Evolutionary conservation across 805 yeast species (phyloP).

Genomic region (Metschnikowia chrysomelidarum): DNA sequence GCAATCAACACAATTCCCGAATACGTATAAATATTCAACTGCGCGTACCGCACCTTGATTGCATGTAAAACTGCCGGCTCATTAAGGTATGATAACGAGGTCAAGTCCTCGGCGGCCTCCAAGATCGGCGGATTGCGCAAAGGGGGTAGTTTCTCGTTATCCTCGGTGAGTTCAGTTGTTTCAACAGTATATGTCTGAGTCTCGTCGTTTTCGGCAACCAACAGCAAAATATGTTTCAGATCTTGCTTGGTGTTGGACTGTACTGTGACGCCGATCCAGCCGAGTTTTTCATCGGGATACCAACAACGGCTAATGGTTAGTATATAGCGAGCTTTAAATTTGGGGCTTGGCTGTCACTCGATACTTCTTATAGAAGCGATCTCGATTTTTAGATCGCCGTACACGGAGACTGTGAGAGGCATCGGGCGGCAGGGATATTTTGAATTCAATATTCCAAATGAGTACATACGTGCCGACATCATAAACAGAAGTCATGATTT

Average conservation of each 20-base stretch:
- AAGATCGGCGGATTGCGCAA: slow-evolving; percentile 87
- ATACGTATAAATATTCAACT: slow-evolving; percentile 88
- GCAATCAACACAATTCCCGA: slow-evolving; percentile 97
- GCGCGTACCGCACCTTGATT: slow-evolving; percentile 83
- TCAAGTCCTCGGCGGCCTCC: slow-evolving; percentile 93
- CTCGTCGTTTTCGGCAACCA: slow-evolving; percentile 52
- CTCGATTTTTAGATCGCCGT: too few relatives aligned
- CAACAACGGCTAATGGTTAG: slow-evolving; percentile 54
- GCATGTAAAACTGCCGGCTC: slow-evolving; percentile 97
- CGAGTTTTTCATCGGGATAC: slow-evolving; percentile 70
- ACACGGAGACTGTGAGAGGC: not conserved
- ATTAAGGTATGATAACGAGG: slow-evolving; percentile 85
- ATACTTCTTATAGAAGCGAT: too few relatives aligned
- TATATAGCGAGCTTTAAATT: slow-evolving; percentile 3
- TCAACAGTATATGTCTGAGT: slow-evolving; percentile 44
- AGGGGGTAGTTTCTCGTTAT: slow-evolving; percentile 64
- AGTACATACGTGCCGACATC: slow-evolving; percentile 40
- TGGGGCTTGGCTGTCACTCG: too few relatives aligned
- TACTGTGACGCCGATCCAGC: slow-evolving; percentile 75
- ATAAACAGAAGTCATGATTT: slow-evolving; percentile 17
- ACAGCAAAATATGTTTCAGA: slow-evolving; percentile 48
- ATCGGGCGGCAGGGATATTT: too few relatives aligned
- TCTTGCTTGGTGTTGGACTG: slow-evolving; percentile 39
- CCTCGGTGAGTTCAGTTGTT: slow-evolving; percentile 48
- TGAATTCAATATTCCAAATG: too few relatives aligned